A percentile compares a stretch with the other conserved stretches of the same genome.
phyloP scores from a whole-genome alignment of 2,329 filamentous ascomycete species.

The Scedosporium boydii region DNA sequence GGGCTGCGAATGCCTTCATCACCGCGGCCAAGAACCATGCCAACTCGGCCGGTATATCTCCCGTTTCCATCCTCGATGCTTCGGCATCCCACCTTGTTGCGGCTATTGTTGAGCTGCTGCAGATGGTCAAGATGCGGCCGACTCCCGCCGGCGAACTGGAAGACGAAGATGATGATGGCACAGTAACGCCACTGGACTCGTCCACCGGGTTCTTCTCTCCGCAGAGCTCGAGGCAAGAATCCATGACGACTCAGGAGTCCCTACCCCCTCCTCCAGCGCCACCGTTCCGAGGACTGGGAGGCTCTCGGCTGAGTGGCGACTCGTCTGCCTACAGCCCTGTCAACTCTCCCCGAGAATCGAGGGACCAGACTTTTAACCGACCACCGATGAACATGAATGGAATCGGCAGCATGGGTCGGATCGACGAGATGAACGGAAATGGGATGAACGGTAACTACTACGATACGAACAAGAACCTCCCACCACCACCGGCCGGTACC shows the following conservation, averaged over 20 bases:
- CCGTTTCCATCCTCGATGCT: slow-evolving; percentile 87
- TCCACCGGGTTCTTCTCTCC: slow-evolving; percentile 56
- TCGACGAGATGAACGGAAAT: slow-evolving; percentile 6
- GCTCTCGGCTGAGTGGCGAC: slow-evolving; percentile 47
- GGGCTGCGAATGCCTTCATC: slow-evolving; percentile 90
- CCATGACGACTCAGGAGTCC: slow-evolving; percentile 21
- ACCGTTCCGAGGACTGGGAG: slow-evolving; percentile 49
- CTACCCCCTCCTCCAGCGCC: slow-evolving; percentile 36
- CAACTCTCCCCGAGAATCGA: slow-evolving; percentile 56
- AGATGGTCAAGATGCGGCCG: slow-evolving; percentile 70
- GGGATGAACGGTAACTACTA: slow-evolving; percentile 4
- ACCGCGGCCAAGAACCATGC: slow-evolving; percentile 91
- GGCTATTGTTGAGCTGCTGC: slow-evolving; percentile 76
- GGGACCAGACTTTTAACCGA: slow-evolving; percentile 20
- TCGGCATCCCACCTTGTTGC: slow-evolving; percentile 84
- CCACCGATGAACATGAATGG: background rate
- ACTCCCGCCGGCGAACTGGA: slow-evolving; percentile 70
- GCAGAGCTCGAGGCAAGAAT: slow-evolving; percentile 30
- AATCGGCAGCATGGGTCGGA: background rate
- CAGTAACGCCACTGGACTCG: slow-evolving; percentile 55
- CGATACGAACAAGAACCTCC: slow-evolving; percentile 23
- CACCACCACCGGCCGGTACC: slow-evolving; percentile 26
- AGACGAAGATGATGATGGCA: slow-evolving; percentile 58
- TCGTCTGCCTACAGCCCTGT: slow-evolving; percentile 69
- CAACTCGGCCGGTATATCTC: slow-evolving; percentile 71